Base-by-base conservation (phyloP, 2,329 filamentous ascomycete genomes). In the Aspergillus sp. region DNA sequence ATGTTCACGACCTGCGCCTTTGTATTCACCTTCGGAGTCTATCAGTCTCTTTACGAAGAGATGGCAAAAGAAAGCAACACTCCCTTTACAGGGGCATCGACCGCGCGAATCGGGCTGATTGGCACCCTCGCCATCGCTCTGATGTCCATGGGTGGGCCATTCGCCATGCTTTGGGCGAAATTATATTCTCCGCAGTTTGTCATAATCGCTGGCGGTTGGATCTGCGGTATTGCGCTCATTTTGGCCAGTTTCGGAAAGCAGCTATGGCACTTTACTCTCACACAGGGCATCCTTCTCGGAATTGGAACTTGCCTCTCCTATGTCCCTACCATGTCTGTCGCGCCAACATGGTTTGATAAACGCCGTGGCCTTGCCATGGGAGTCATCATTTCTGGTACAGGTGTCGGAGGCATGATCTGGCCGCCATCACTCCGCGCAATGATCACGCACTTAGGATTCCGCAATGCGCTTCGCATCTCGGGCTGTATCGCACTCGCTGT, bases 21-120 rank as follows among this genome's bases (percentile, higher is more conserved):
- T 13, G 64, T 68, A 46, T 75, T 76, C 55, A 61, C 68, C n/a
- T 75, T 71, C 45, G 73, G 73, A 13, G 68, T 75, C 26, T 75
- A 73, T 47, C 70, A 75, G 59, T 70, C 66, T 2, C 65, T 73
- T 7, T 75, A 75, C 45, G 68, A 73, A 54, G 60, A 66, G 26
- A 63, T 73, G 62, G 54, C 62, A n/a, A 50, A 49, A 20, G 46
- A 61, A 16, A 38, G 55, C 17, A 43, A 49, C 16, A 68, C 61
- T 0, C 71, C 72, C 2, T 76, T 76, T 51, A 64, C 63, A 1
- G 63, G 64, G 9, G 63, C 64, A 5, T 65, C 62, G 1, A 60
- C 72, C 1, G 71, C 70, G 5, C 52, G 65, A 14, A 73, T 75
- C 40, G 70, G 69, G 51, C 60, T 75, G 11, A 73, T 74, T 30